These are phyloP conservation scores for Obba rivulosa DNA, from an alignment of 768 basidiomycete genomes.

Conservation along the genomic window DNA sequence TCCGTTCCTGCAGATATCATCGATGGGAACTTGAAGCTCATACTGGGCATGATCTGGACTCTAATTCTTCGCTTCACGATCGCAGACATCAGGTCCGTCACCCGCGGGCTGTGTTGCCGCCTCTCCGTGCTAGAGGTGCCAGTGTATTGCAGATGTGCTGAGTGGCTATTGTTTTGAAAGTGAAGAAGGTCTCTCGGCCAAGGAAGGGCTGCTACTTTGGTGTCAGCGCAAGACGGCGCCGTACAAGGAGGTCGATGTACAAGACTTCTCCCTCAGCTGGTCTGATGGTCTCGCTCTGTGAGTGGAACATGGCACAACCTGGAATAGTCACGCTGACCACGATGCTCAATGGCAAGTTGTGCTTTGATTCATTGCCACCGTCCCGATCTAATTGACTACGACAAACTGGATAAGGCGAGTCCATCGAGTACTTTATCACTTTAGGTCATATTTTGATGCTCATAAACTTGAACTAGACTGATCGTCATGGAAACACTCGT, in stretches of 20 bases:
- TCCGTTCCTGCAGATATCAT: constrained; percentile 72
- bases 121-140: neutral
- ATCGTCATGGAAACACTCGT: constrained; percentile 77
- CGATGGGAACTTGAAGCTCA: constrained; percentile 97
- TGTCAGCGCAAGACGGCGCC: constrained; percentile 93
- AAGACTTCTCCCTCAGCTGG: constrained; percentile 92
- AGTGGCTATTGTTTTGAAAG: constrained; percentile 34
- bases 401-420: constrained; percentile 76
- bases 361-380: constrained; percentile 97
- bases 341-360: constrained; percentile 59
- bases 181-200: constrained; percentile 97
- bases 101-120: neutral
- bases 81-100: constrained; percentile 87
- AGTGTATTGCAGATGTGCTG: neutral
- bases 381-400: constrained; percentile 90
- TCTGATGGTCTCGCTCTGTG: constrained; percentile 91
- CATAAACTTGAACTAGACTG: constrained; percentile 40
- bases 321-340: neutral
- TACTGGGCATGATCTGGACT: constrained; percentile 99
- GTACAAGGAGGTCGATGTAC: constrained; percentile 88
- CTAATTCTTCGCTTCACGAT: constrained; percentile 96
- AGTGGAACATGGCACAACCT: constrained; percentile 7
- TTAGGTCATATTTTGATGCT: constrained; percentile 7
- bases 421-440: neutral
- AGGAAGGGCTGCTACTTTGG: constrained; percentile 96